Conservation (phyloP, 306 rosid species). For the Cajanus cajan region DNA sequence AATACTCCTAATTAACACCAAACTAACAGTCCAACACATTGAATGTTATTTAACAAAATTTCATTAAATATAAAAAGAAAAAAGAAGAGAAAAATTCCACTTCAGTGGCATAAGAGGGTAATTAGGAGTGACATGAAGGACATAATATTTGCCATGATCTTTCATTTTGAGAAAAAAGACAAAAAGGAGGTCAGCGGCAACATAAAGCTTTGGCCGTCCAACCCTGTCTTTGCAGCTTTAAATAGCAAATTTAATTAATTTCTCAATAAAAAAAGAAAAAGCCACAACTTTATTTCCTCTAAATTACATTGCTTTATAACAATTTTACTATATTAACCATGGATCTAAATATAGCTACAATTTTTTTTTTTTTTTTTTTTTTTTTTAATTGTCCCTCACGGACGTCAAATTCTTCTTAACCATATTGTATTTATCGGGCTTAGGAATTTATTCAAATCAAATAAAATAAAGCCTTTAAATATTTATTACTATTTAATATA, state of each 20-base stretch:
- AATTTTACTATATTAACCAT: slow-evolving; percentile 47
- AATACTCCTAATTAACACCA: not conserved
- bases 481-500: slow-evolving; percentile 8
- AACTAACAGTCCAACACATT: slow-evolving; percentile 17
- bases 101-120: slow-evolving; percentile 37
- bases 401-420: slow-evolving; percentile 70
- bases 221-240: slow-evolving; percentile 60
- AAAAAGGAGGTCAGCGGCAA: slow-evolving; percentile 82
- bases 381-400: slow-evolving; percentile 53
- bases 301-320: slow-evolving; percentile 11
- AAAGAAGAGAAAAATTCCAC: not conserved
- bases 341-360: not conserved
- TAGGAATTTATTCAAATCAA: slow-evolving; percentile 44
- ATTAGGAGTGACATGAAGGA: not conserved
- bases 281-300: slow-evolving; percentile 28
- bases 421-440: slow-evolving; percentile 72
- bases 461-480: slow-evolving; percentile 13
- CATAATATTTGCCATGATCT: not conserved
- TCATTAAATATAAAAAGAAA: not conserved
- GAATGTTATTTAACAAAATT: slow-evolving; percentile 7
- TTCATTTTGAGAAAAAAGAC: slow-evolving; percentile 50
- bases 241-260: slow-evolving; percentile 48
- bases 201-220: slow-evolving; percentile 62
- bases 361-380: not conserved
- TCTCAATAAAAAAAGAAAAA: slow-evolving; percentile 33